Conservation (phyloP, 148 eudicot genomes). For the Cornus florida region DNA sequence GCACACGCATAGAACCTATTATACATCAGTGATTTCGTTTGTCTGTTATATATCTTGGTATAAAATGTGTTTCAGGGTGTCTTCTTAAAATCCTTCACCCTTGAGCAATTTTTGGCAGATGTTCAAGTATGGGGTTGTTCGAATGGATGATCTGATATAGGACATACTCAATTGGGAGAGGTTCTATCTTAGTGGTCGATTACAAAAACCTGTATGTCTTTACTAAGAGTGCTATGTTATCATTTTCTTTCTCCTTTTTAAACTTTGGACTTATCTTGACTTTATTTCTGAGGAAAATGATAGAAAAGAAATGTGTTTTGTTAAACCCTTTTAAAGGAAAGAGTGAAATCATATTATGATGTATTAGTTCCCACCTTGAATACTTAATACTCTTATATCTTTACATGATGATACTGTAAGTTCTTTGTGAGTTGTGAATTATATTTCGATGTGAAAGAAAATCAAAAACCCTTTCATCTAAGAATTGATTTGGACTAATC, state of each 20-base stretch:
- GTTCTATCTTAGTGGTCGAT: conserved; percentile 84
- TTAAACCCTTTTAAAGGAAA: no score
- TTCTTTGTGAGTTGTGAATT: no score
- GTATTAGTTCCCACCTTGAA: no score
- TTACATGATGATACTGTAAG: no score
- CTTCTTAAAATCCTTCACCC: conserved; percentile 2
- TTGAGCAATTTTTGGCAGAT: conserved; percentile 40
- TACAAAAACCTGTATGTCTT: conserved; percentile 88
- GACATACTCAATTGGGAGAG: conserved; percentile 78
- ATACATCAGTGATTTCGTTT: neutral
- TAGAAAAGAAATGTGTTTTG: no score
- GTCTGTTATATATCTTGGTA: neutral
- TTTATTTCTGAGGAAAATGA: no score
- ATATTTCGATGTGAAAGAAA: no score
- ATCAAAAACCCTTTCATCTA: no score
- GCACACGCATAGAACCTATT: neutral
- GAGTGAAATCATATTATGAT: no score
- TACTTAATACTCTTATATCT: no score
- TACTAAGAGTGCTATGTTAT: neutral
- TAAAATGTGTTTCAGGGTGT: neutral
- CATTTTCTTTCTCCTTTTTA: neutral
- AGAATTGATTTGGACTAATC: no score
- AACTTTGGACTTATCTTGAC: neutral
- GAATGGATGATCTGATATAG: conserved; percentile 70
- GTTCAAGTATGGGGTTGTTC: conserved; percentile 88